Evolutionary conservation across 768 basidiomycete species (phyloP).

Genomic region (Russula griseocarnosa): DNA sequence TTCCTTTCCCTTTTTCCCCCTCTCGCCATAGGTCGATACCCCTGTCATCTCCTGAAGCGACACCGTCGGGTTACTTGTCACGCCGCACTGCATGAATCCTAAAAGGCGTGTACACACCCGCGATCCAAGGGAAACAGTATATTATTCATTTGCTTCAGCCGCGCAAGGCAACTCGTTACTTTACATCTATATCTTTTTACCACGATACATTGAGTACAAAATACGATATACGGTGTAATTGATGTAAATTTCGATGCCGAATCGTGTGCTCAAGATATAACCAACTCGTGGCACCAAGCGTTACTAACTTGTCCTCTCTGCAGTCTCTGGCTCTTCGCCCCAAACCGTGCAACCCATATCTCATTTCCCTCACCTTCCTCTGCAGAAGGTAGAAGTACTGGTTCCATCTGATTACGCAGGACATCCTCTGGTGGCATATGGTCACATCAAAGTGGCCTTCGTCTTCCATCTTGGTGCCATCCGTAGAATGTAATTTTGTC

Average conservation of each 20-base stretch:
- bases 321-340: not conserved
- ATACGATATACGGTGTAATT: not conserved
- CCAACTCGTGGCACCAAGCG: not conserved
- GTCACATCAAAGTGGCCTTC: conserved; percentile 57
- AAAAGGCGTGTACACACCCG: no score
- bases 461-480: conserved; percentile 55
- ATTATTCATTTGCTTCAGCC: no score
- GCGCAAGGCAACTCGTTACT: no score
- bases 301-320: not conserved
- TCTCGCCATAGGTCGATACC: no score
- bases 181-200: not conserved
- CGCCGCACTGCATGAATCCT: no score
- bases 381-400: not conserved
- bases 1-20: no score
- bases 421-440: conserved; percentile 41
- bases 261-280: not conserved
- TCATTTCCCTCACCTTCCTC: conserved; percentile 6
- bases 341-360: not conserved
- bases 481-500: conserved; percentile 50
- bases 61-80: no score
- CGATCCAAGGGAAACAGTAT: no score
- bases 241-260: not conserved
- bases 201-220: not conserved
- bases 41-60: no score
- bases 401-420: not conserved